phyloP scores from a whole-genome alignment of 2,329 filamentous ascomycete genomes.

The Hysterium pulicare region DNA sequence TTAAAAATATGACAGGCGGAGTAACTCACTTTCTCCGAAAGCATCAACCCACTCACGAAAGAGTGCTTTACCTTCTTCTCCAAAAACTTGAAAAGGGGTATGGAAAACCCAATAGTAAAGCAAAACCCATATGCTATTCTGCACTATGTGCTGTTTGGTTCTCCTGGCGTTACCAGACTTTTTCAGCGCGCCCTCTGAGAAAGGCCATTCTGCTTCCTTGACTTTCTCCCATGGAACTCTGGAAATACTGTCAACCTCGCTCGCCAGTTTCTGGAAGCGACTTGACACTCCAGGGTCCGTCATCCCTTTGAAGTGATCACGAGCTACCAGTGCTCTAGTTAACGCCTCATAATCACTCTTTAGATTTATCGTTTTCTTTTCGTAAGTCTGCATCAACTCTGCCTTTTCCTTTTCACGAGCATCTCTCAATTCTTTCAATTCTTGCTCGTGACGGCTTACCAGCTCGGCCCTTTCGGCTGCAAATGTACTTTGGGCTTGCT shows the following conservation, averaged over 20 bases:
- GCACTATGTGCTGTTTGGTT: conserved; percentile 13
- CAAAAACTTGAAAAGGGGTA: conserved; percentile 13
- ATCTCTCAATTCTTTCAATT: too few relatives aligned
- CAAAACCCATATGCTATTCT: conserved; percentile 11
- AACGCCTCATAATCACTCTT: conserved; percentile 4
- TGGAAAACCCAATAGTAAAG: conserved; percentile 10
- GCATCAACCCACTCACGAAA: conserved; percentile 7
- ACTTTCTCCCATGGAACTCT: conserved; percentile 12
- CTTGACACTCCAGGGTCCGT: conserved; percentile 9
- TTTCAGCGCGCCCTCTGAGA: conserved; percentile 6
- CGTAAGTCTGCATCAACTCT: background rate
- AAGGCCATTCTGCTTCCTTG: conserved; percentile 8
- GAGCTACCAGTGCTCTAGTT: conserved; percentile 6
- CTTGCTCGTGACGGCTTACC: too few relatives aligned
- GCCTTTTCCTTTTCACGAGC: too few relatives aligned
- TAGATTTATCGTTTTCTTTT: background rate
- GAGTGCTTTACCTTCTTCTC: conserved; percentile 6
- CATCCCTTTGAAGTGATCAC: conserved; percentile 16
- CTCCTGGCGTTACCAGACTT: conserved; percentile 6
- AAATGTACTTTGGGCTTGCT: too few relatives aligned
- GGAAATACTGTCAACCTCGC: conserved; percentile 10
- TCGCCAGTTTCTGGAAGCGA: conserved; percentile 7
- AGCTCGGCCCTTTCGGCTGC: too few relatives aligned
- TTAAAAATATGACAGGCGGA: background rate
- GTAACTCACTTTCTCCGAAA: conserved; percentile 8